Percentiles rank a stretch among this genome's conserved stretches.
phyloP scores from a whole-genome alignment of 192 early-diverging fungal species.

The Linnemannia exigua region DNA sequence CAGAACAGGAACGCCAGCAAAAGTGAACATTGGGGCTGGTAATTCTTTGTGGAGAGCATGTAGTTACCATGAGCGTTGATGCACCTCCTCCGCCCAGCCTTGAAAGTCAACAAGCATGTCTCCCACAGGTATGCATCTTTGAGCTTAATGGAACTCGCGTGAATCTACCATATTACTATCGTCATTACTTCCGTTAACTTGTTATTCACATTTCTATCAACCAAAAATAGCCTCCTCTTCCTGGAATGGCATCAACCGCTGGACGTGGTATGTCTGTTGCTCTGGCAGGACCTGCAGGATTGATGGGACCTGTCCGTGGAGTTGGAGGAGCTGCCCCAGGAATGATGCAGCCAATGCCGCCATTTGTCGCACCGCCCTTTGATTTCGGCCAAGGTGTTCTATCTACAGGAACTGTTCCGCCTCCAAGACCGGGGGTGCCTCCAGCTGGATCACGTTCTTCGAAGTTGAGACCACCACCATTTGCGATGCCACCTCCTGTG shows the following conservation, averaged over 20 bases:
- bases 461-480: slow-evolving; percentile 46
- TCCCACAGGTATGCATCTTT: slow-evolving; percentile 47
- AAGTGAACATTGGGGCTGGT: slow-evolving; percentile 95
- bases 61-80: slow-evolving; percentile 91
- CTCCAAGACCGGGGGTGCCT: slow-evolving; percentile 66
- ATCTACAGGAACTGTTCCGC: slow-evolving; percentile 65
- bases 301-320: slow-evolving; percentile 90
- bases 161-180: background rate
- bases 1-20: slow-evolving; percentile 79
- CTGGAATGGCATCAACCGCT: slow-evolving; percentile 29
- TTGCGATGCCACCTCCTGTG: slow-evolving; percentile 39
- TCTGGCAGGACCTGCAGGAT: slow-evolving; percentile 63
- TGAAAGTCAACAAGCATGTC: slow-evolving; percentile 63
- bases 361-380: slow-evolving; percentile 77
- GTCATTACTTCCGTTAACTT: background rate
- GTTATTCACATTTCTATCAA: background rate
- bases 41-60: slow-evolving; percentile 95
- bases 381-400: slow-evolving; percentile 75
- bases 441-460: slow-evolving; percentile 63
- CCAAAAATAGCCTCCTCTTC: background rate
- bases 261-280: slow-evolving; percentile 77
- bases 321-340: slow-evolving; percentile 90
- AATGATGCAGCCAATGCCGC: slow-evolving; percentile 90
- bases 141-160: too few species aligned
- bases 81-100: slow-evolving; percentile 84